Base-by-base conservation (phyloP, 345 rosid genomes). In the Toxicodendron radicans region DNA sequence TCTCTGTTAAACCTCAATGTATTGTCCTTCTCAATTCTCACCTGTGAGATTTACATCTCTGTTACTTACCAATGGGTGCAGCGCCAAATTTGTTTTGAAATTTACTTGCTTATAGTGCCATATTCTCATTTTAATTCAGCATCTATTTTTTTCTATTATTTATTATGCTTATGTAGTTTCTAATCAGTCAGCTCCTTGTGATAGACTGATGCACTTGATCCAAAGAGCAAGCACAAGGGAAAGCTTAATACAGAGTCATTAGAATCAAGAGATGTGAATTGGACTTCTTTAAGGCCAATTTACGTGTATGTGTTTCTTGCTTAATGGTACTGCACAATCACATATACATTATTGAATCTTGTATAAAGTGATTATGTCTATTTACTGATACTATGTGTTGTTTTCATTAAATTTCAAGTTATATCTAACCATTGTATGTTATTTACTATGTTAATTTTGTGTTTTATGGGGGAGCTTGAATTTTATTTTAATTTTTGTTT, bases 221-320 rank as follows among this genome's bases (percentile, higher is more conserved):
- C 99, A 1, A 91, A 95, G 86, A 95, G 99, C 72, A 85, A 98
- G 88, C 98, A 95, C 89, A 91, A 89, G 92, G 99, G 98, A 74
- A 93, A 95, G 86, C 91, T 93, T 49, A 93, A 86, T 66, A 91
- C 99, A 0, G 99, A 95, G 81, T 85, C 79, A 54, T 77, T 91
- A 21, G 77, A 76, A 73, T 81, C 92, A 67, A 95, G 77, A 32
- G 93, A 77, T 70, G 98, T 93, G 69, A 95, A 95, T 81, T 95
- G 93, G 90, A 93, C 99, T 79, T 93, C 99, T 11, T 24, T 95
- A 16, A 86, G 99, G 77, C 95, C 99, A 5, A 97, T 95, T 66
- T 95, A 93, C 83, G 93, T 95, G 57, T 95, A 95, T 38, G 98
- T n/a, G n/a, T 70, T 58, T 43, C 35, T 20, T 70, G 64, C 52